Evolutionary conservation across 1,284 basidiomycete species (phyloP), one percentile per base, ranked within the genome.

Genomic region (Violaceomyces palustris): DNA sequence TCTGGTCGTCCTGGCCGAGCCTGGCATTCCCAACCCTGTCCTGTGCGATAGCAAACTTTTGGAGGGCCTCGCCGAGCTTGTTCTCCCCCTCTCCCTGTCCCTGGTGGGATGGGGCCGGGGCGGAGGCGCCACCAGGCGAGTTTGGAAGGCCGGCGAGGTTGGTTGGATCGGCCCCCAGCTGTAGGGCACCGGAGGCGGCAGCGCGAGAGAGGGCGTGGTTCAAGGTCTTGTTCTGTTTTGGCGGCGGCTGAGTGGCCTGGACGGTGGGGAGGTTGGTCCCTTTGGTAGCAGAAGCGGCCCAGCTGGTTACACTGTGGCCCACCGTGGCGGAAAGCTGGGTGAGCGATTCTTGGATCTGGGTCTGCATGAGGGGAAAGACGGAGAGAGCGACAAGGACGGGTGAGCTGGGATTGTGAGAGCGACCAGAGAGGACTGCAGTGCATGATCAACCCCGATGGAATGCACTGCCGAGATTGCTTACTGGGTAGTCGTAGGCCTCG

Each of bases 171-270:
- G 67, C 62, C 30, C 65, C 65, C 19, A 87, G 74, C 8, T 79
- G 75, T 4, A 78, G 77, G 5, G 86, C 83, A 1, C 86, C 87
- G 4, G 77, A 74, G 39, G 83, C 81, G 1, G 91, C 83, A 0
- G 90, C 86, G 35, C 93, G 84, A 19, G 83, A 81, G 42, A 97
- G 80, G 0, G 94, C 93, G 73, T 97, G 93, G 3, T 91, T 86
- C 35, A 98, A 84, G 2, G 93, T 98, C 82, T 96, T 96, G 61
- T 75, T 74, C 21, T 69, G 64, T 35, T 74, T 67, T 41, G 55
- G 39, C 14, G 83, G 68, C 24, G 74, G 57, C 26, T 69, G 42
- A 12, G 82, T 77, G 11, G 90, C 85, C 12, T 82, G 80, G 42
- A 67, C 63, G 34, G 52, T 56, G 38, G 90, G 89, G 22, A 94